Evolutionary conservation across 2,329 filamentous ascomycete species (phyloP).

Genomic region (Blumeriella jaapii): DNA sequence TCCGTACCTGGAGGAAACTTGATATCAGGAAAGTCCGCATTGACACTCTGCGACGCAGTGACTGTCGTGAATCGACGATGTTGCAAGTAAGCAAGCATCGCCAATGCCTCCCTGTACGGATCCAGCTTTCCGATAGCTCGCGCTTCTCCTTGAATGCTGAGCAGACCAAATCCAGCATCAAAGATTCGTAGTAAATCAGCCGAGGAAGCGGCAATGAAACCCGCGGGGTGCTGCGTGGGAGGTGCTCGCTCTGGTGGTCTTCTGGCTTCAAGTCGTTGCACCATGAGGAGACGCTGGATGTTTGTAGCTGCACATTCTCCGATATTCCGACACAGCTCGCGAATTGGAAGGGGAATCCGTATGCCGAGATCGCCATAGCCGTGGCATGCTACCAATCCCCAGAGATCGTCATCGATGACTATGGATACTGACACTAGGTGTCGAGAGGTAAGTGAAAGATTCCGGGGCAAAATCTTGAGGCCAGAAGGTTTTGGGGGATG

Average conservation of each 20-base stretch:
- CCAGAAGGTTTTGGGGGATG: no score
- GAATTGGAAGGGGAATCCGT: constrained; percentile 77
- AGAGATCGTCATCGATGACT: constrained; percentile 71
- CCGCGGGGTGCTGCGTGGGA: constrained; percentile 27
- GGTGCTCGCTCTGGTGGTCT: constrained; percentile 8
- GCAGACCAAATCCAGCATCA: constrained; percentile 73
- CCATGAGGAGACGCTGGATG: constrained; percentile 17
- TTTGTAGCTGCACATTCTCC: constrained; percentile 18
- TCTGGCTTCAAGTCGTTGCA: constrained; percentile 15
- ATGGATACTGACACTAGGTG: constrained; percentile 67
- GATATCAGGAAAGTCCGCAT: constrained; percentile 68
- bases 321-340: constrained; percentile 79
- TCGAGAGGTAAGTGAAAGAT: not conserved
- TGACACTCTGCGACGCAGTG: constrained; percentile 64
- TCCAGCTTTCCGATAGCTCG: constrained; percentile 69
- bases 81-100: constrained; percentile 73
- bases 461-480: not conserved
- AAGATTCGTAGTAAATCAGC: constrained; percentile 77
- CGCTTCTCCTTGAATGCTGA: constrained; percentile 77
- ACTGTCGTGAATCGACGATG: constrained; percentile 66
- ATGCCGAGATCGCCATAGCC: constrained; percentile 64
- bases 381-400: constrained; percentile 81
- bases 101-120: constrained; percentile 71
- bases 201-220: constrained; percentile 81
- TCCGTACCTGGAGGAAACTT: constrained; percentile 48